Percentiles rank a stretch among this genome's conserved stretches.
phyloP scores from a whole-genome alignment of 202 grass and related monocot species.

The Hordeum pubiflorum region DNA sequence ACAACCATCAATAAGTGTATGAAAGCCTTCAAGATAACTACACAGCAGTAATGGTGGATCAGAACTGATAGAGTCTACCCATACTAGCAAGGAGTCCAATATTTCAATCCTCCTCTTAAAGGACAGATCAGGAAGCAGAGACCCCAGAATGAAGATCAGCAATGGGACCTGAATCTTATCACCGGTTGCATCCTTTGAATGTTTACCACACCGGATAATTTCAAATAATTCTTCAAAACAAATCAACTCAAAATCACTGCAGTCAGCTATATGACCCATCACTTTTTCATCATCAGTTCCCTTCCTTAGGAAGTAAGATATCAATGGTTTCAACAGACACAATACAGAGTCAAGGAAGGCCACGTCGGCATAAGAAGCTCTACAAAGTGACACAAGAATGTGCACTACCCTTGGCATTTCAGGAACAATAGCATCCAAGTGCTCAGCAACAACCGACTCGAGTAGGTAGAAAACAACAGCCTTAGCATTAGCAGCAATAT shows the following conservation, averaged over 20 bases:
- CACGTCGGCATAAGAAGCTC: conserved; percentile 87
- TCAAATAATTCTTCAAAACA: conserved; percentile 91
- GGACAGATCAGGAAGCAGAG: conserved; percentile 72
- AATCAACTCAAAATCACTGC: conserved; percentile 65
- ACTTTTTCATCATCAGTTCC: conserved; percentile 47
- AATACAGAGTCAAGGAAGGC: conserved; percentile 75
- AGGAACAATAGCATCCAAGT: conserved; percentile 70
- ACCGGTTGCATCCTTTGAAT: conserved; percentile 28
- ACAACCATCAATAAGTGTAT: conserved; percentile 54
- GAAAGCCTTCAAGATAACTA: conserved; percentile 55
- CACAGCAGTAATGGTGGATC: conserved; percentile 48
- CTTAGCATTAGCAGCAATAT: conserved; percentile 70
- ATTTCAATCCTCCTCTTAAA: conserved; percentile 71
- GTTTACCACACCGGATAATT: conserved; percentile 43
- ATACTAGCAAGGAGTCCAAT: conserved; percentile 46
- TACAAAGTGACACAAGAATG: conserved; percentile 78
- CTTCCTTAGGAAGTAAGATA: conserved; percentile 65
- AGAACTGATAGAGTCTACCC: conserved; percentile 51
- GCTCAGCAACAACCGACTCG: conserved; percentile 65
- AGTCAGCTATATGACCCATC: conserved; percentile 29
- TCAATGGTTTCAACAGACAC: conserved; percentile 60
- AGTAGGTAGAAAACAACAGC: conserved; percentile 83
- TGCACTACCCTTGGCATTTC: conserved; percentile 85
- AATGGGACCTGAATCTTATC: conserved; percentile 53
- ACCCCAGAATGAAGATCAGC: conserved; percentile 73